These are phyloP conservation scores for Endoconidiophora laricicola DNA, from an alignment of 2,329 filamentous ascomycete genomes.

Conservation along the genomic window DNA sequence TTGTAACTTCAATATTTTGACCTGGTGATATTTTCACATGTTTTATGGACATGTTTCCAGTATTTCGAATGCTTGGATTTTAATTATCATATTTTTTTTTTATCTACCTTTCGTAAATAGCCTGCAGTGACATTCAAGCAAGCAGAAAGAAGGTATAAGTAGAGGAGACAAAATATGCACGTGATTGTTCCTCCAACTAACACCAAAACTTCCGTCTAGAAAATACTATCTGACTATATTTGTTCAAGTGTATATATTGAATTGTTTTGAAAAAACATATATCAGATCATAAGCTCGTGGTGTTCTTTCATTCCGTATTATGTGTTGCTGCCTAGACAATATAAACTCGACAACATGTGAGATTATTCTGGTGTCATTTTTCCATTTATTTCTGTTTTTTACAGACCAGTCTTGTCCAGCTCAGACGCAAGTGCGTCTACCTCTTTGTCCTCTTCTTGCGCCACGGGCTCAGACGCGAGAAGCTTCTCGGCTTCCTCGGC, in stretches of 20 bases:
- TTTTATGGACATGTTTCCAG: no score
- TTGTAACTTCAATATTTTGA: no score
- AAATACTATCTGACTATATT: no score
- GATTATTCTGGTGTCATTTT: conserved; percentile 1
- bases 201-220: no score
- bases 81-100: no score
- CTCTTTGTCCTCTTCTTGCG: conserved; percentile 53
- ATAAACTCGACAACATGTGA: conserved; percentile 9
- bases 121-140: neutral
- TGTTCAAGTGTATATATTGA: no score
- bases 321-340: neutral
- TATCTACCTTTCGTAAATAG: no score
- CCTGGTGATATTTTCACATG: no score
- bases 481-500: conserved; percentile 54
- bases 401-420: conserved; percentile 53
- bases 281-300: conserved; percentile 7
- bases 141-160: neutral
- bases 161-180: neutral
- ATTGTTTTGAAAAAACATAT: no score
- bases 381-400: conserved; percentile 11
- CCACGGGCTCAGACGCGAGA: conserved; percentile 55
- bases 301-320: conserved; percentile 8
- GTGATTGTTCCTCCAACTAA: no score
- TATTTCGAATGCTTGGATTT: no score
- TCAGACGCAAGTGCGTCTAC: conserved; percentile 67